Evolutionary conservation across 2,329 filamentous ascomycete genomes (phyloP).

Genomic region (Neofusicoccum sp.): DNA sequence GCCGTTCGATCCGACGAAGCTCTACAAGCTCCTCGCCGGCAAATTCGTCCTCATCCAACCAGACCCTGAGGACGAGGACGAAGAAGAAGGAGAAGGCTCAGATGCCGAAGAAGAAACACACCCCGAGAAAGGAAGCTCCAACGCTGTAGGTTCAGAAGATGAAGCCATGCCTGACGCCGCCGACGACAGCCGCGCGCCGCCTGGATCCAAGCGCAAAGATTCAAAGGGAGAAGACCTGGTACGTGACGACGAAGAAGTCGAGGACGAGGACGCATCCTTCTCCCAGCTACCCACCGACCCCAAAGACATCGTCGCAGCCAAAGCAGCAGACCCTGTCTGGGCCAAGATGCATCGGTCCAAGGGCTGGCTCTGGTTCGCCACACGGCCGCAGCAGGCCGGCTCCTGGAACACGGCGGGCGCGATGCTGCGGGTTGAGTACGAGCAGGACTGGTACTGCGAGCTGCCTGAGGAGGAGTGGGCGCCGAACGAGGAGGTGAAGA

Average conservation of each 20-base stretch:
- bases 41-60: conserved; percentile 45
- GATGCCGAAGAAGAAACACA: conserved; percentile 25
- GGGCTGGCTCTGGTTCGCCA: conserved; percentile 61
- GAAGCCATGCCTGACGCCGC: conserved; percentile 19
- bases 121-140: neutral
- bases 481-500: conserved; percentile 47
- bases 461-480: conserved; percentile 53
- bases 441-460: conserved; percentile 60
- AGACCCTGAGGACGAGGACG: conserved; percentile 33
- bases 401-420: conserved; percentile 65
- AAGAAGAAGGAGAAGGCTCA: conserved; percentile 28
- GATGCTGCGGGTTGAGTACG: conserved; percentile 61
- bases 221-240: conserved; percentile 16
- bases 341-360: conserved; percentile 61
- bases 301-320: conserved; percentile 51
- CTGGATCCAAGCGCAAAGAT: conserved; percentile 9
- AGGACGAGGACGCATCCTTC: conserved; percentile 29
- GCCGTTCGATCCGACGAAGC: conserved; percentile 42
- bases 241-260: conserved; percentile 29
- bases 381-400: conserved; percentile 55
- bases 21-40: conserved; percentile 42
- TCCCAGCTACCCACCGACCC: conserved; percentile 18
- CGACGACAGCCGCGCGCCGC: neutral
- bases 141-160: conserved; percentile 12
- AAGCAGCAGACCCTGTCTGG: conserved; percentile 54